Conservation (phyloP, 352 stramenopile genomes). For the Blastocystis hominis region DNA sequence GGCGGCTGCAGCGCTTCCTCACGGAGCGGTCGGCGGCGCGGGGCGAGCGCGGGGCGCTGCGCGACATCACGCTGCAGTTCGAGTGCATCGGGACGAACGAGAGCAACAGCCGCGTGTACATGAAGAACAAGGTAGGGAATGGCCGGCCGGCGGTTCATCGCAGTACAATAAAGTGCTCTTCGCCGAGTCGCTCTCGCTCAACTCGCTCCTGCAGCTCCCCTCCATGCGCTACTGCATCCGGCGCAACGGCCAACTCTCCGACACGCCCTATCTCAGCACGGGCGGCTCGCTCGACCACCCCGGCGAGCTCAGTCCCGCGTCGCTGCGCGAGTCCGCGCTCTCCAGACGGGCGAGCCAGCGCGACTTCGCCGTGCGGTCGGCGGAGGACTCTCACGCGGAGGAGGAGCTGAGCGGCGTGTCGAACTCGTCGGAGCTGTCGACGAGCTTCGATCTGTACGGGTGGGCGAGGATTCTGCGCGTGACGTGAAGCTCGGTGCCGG, state of each 20-base stretch:
- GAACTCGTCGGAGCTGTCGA: not conserved
- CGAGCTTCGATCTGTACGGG: not conserved
- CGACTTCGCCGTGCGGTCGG: too few species aligned
- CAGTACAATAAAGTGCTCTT: slow-evolving; percentile 18
- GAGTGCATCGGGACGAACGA: slow-evolving; percentile 1
- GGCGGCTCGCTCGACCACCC: not conserved
- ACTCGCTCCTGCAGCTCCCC: not conserved
- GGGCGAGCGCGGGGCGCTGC: not conserved
- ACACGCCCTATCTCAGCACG: not conserved
- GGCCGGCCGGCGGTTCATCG: not conserved
- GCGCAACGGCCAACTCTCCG: too few species aligned
- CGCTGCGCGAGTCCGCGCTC: not conserved
- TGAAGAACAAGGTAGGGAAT: not conserved
- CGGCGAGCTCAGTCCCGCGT: not conserved
- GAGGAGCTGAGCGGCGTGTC: not conserved
- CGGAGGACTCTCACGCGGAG: too few species aligned
- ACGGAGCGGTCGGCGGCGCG: not conserved
- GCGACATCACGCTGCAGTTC: slow-evolving; percentile 3
- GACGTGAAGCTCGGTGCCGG: not conserved
- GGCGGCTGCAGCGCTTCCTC: not conserved
- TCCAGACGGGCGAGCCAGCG: not conserved
- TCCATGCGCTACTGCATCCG: not conserved
- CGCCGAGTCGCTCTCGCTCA: not conserved
- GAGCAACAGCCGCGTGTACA: not conserved
- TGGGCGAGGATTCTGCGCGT: not conserved